Evolutionary conservation across 1,284 basidiomycete genomes (phyloP).

Genomic region (Puccinia horiana): DNA sequence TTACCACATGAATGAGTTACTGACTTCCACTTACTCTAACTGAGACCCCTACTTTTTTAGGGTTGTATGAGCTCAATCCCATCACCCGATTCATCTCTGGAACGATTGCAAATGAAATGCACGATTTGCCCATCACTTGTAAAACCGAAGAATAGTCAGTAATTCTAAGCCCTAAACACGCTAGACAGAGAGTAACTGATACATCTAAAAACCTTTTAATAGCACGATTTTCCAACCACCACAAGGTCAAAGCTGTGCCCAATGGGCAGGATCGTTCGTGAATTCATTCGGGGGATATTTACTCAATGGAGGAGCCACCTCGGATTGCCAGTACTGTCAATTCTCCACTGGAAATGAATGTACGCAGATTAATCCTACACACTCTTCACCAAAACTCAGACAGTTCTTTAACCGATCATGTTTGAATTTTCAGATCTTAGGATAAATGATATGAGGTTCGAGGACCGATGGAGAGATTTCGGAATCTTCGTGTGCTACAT

Average conservation of each 20-base stretch:
- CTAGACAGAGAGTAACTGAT: background rate
- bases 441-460: conserved; percentile 44
- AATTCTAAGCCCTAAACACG: background rate
- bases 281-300: conserved; percentile 61
- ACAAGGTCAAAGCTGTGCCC: conserved; percentile 40
- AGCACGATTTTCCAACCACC: conserved; percentile 42
- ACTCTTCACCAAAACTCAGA: background rate
- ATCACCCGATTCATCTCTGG: conserved; percentile 72
- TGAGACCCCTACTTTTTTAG: conserved; percentile 42
- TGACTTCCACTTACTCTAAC: background rate
- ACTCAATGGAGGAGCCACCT: conserved; percentile 68
- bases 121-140: conserved; percentile 35
- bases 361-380: background rate
- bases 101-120: conserved; percentile 47
- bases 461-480: conserved; percentile 46
- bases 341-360: conserved; percentile 60
- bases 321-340: conserved; percentile 72
- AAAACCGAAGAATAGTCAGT: conserved; percentile 35
- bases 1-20: too few relatives aligned
- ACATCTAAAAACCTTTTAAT: background rate
- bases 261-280: conserved; percentile 26
- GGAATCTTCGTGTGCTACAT: conserved; percentile 66
- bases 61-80: conserved; percentile 58
- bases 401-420: background rate
- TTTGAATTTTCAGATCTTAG: conserved; percentile 18